Conservation (phyloP, 164 flowering plant species). For the Chimonanthus salicifolius region DNA sequence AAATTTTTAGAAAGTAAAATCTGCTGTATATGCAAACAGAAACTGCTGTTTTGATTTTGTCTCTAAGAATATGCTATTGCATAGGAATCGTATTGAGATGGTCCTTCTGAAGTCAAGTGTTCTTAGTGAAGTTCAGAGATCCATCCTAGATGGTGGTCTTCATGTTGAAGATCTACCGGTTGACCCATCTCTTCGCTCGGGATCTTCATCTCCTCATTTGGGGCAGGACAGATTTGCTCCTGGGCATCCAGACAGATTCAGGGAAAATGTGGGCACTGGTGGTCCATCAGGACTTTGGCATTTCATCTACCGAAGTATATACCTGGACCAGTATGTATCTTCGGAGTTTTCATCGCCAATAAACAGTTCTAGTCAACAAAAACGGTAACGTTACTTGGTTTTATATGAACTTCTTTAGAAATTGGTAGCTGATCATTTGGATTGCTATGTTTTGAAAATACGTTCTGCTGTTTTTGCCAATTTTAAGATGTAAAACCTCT, state of each 20-base stretch:
- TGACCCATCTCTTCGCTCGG: conserved; percentile 51
- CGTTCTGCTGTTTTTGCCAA: not conserved
- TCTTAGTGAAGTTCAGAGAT: conserved; percentile 88
- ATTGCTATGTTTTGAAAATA: not conserved
- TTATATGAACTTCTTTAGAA: conserved; percentile 1
- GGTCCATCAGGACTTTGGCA: conserved; percentile 99
- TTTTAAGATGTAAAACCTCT: conserved; percentile 1
- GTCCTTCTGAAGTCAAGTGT: conserved; percentile 93
- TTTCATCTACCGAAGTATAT: conserved; percentile 90
- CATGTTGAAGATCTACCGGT: conserved; percentile 82
- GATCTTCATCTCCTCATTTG: conserved; percentile 50
- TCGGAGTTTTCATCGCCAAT: conserved; percentile 92
- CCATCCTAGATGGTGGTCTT: conserved; percentile 86
- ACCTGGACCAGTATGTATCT: conserved; percentile 89
- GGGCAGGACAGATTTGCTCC: conserved; percentile 42
- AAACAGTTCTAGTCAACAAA: conserved; percentile 60
- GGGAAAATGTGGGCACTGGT: conserved; percentile 51
- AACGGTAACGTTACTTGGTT: conserved; percentile 41
- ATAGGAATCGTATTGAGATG: conserved; percentile 73
- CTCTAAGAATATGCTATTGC: not conserved
- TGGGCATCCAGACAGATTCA: conserved; percentile 39
- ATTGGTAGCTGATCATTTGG: not conserved
- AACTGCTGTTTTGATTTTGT: not conserved
- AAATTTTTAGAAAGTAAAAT: not conserved
- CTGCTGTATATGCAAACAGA: not conserved